Base-by-base conservation (phyloP, 768 basidiomycete genomes). In the Rhodosporidiobolus odoratus region DNA sequence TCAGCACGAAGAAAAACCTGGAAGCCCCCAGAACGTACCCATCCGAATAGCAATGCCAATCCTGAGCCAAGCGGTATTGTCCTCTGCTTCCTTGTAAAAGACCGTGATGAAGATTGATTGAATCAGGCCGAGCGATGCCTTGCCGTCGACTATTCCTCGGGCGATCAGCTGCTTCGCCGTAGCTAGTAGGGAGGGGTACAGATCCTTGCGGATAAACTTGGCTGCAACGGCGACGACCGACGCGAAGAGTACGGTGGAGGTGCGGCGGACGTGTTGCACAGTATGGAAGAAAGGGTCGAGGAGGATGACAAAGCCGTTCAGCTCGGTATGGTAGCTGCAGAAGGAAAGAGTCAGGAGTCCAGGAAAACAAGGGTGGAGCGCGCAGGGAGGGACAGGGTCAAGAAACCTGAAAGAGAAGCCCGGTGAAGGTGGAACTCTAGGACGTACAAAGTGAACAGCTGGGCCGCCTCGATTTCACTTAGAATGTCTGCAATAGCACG, bases 171-270 rank as follows among this genome's bases (percentile, higher is more conserved):
- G 60, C 52, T 72, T 61, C 17, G 71, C 65, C 4, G 21, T 30
- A 25, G 48, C 34, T 15, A 67, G 54, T 12, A 72, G 56, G 0
- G 53, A 23, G 6, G 54, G 45, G 48, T 72, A 72, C 19, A 72
- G 34, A 27, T 72, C 62, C 21, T 35, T 27, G 1, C 73, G 73
- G 62, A 71, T 35, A 54, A 74, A 74, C n/a, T 71, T 69, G 43
- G 73, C 68, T 30, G 69, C 53, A 7, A 67, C 69, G 52, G 73
- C 69, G 48, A 74, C 65, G 48, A 74, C 60, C 0, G 73, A n/a
- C 15, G 68, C 65, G 50, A 74, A 71, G 8, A 74, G 59, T 5
- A 71, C 65, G 13, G 73, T 60, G 27, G 69, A 71, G 21, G 60
- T 57, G 9, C 27, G 32, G 0, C 69, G 73, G 7, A 71, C 69